phyloP scores from a whole-genome alignment of 1,284 basidiomycete species.

The Microbotryum violaceum region DNA sequence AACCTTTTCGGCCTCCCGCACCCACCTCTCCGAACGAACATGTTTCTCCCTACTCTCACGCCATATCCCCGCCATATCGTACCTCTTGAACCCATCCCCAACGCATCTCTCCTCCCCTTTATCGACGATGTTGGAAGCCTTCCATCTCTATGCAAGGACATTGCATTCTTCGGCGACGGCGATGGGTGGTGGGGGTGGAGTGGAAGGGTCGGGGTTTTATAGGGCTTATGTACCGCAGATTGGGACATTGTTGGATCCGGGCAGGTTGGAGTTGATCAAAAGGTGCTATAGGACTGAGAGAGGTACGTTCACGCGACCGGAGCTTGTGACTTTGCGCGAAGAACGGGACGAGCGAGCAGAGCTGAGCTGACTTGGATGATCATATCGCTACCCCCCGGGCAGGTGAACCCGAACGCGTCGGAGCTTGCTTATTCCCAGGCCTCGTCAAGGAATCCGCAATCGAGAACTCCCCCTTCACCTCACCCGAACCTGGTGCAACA shows the following conservation, averaged over 20 bases:
- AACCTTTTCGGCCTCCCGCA: conserved; percentile 71
- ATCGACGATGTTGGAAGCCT: conserved; percentile 54
- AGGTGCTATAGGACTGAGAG: conserved; percentile 63
- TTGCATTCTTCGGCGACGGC: conserved; percentile 53
- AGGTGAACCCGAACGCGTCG: conserved; percentile 57
- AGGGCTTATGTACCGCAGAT: conserved; percentile 61
- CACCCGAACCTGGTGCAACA: background rate
- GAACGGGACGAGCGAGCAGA: too few relatives aligned
- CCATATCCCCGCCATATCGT: conserved; percentile 55
- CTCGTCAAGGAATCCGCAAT: conserved; percentile 58
- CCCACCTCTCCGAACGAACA: conserved; percentile 60
- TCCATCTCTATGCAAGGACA: conserved; percentile 69
- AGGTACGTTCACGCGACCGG: conserved; percentile 39
- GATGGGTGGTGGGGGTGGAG: conserved; percentile 40
- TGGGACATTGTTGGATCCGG: conserved; percentile 47
- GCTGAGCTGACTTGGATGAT: too few relatives aligned
- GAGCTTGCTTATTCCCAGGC: conserved; percentile 71
- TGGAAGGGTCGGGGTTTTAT: conserved; percentile 58
- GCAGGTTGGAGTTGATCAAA: conserved; percentile 54
- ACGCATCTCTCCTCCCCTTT: conserved; percentile 38
- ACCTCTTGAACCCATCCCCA: conserved; percentile 43
- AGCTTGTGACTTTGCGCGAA: too few relatives aligned
- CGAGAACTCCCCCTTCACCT: conserved; percentile 18
- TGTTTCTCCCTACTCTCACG: conserved; percentile 57
- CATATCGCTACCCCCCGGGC: too few relatives aligned